Evolutionary conservation across 768 basidiomycete species (phyloP), one percentile per base, ranked within the genome.

Genomic region (Phaeotremella skinneri): DNA sequence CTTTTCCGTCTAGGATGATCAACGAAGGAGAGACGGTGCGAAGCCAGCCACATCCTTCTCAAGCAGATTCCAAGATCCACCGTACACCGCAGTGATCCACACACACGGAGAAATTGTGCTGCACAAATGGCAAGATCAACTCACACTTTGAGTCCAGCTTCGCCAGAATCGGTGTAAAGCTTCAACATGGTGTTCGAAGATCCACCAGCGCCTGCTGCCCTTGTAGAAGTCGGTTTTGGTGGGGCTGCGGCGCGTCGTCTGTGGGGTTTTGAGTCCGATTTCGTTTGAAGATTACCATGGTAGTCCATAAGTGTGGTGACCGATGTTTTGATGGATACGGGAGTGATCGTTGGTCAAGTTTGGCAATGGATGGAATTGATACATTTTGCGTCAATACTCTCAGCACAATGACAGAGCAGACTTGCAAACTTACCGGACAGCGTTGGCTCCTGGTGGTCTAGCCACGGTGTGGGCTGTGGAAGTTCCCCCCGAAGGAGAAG

Each of bases 161-260:
- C 93, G 75, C 97, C 96, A 76, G 97, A 94, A 57, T 76, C 76
- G 37, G 96, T 98, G 84, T 98, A 98, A 3, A 99, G 83, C 80
- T 90, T 91, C 73, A 99, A 84, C 96, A 99, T 98, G 57, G 96
- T 99, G 81, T 91, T 94, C 58, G 88, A 90, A 34, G 90, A 92
- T 55, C 96, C 96, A 54, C 96, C 96, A 58, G 91, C 91, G 41
- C 94, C 92, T 26, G 93, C 91, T 39, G 91, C 87, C 58, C 93
- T 87, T 29, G 87, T 78, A 0, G 91, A 93, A 75, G 91, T 92
- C 25, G 92, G 91, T 77, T 83, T 85, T 49, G 86, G 70, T 29
- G 76, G 63, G 16, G 74, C 69, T 13, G 76, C 64, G 21, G 74
- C 76, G 53, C 76, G 63, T 49, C 76, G 76, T 61, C 76, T 76